Evolutionary conservation across 2,329 filamentous ascomycete species (phyloP), one percentile per base, ranked within the genome.

Genomic region (Cladosporium sp.): DNA sequence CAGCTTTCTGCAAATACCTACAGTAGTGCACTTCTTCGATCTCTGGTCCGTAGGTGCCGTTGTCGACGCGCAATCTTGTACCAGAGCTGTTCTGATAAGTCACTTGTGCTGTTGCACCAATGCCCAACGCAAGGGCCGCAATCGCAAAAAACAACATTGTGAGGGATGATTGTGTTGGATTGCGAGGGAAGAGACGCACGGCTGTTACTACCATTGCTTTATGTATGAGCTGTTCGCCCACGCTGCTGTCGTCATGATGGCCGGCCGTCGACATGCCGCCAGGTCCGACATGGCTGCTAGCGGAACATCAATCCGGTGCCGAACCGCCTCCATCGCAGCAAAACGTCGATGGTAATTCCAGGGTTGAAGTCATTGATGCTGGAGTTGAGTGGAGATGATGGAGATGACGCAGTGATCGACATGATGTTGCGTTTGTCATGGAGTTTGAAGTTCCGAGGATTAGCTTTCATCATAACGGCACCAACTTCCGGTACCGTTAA

Each of bases 11-110:
- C 9, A 5, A 43, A 28, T 28, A 43, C 55, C 46, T 43, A 60
- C 57, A 77, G 59, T 76, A 77, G 57, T 77, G 73, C 35, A 72
- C 70, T 56, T 77, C 74, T 56, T 78, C 75, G 3, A 78, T 62
- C 2, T 64, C 57, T 1, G 74, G 74, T 3, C 75, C 74, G 43
- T 74, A 75, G 3, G 70, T 72, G n/a, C 74, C 74, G 50, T 72
- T 72, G 56, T 77, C 74, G 6, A 72, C 65, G 33, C 74, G 66
- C 1, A 77, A 58, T 33, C 65, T 64, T 2, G 68, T 68, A n/a
- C 57, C 54, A 13, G 64, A 63, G 10, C 54, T 53, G 44, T 67
- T 63, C 31, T 65, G 59, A 33, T 54, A 63, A 3, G 60, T 59
- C 42, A 61, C 34, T 32, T 53, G 51, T 32, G 51, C 51, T 14